Evolutionary conservation across 2,329 filamentous ascomycete genomes (phyloP).

Genomic region (Stachybotrys chartarum): DNA sequence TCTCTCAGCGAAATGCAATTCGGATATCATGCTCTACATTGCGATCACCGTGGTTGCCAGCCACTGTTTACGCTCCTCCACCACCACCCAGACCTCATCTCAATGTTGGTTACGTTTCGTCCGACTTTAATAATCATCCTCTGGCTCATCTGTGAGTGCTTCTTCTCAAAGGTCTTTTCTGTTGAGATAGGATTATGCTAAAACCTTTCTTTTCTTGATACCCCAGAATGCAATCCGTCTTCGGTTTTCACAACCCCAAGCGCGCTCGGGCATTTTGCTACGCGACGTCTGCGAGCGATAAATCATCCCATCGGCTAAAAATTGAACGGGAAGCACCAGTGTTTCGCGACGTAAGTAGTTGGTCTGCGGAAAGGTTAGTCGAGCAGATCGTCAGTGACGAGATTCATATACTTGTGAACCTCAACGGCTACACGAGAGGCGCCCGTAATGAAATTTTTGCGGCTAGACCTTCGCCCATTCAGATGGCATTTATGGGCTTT

Average conservation of each 20-base stretch:
- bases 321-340: conserved; percentile 90
- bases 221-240: conserved; percentile 87
- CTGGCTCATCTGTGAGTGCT: conserved; percentile 70
- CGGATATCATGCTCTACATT: conserved; percentile 89
- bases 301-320: conserved; percentile 80
- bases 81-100: conserved; percentile 72
- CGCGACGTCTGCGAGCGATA: conserved; percentile 86
- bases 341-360: conserved; percentile 81
- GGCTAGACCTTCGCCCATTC: conserved; percentile 85
- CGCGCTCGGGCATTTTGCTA: conserved; percentile 88
- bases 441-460: conserved; percentile 98
- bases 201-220: background rate
- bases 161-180: background rate
- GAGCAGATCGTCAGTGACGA: conserved; percentile 79
- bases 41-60: conserved; percentile 77
- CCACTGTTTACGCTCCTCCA: conserved; percentile 77
- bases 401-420: conserved; percentile 90
- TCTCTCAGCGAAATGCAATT: conserved; percentile 89
- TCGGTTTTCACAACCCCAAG: conserved; percentile 73
- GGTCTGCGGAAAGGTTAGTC: conserved; percentile 78
- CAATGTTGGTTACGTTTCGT: conserved; percentile 94
- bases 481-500: conserved; percentile 99
- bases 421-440: conserved; percentile 96
- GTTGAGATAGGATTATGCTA: background rate
- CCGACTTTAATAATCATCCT: conserved; percentile 98